Evolutionary conservation across 2,329 filamentous ascomycete genomes (phyloP), one percentile per base, ranked within the genome.

Genomic region (Botrytis tulipae): DNA sequence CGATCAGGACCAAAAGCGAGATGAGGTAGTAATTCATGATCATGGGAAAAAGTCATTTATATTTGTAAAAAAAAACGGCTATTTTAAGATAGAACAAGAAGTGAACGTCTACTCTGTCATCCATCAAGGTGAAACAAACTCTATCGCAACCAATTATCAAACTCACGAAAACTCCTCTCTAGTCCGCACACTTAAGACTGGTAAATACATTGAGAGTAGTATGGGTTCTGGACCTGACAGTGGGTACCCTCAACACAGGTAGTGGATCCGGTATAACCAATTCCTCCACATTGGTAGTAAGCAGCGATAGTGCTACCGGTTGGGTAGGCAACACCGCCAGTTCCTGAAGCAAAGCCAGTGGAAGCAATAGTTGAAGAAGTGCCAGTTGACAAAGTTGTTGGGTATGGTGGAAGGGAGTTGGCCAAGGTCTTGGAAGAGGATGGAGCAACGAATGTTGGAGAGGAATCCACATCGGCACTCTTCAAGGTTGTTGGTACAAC

Each of bases 241-340:
- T 57, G 61, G 22, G 44, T 75, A 29, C 68, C 68, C n/a, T 59
- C 72, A 32, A 62, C 76, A 61, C 77, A 79, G 22, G 25, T 57
- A 14, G 75, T 78, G 14, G 67, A 32, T 16, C 78, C 78, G 16
- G 73, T 71, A 44, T 73, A 78, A 1, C 54, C 46, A 62, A 75
- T 70, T 72, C 78, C 78, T 63, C 78, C 78, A 67, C 78, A 79
- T 70, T 78, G 76, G 37, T 69, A 60, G 54, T 76, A 79, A 25
- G 46, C 37, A 29, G 63, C 29, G n/a, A 59, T 14, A 12, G 20
- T 16, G 29, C 63, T 42, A n/a, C 60, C 22, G 20, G 59, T 42
- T 42, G 70, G 70, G n/a, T 66, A 66, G 9, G 70, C 60, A 25
- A 61, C 18, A 12, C 35, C 48, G 32, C 66, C 70, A n/a, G 70